These are phyloP conservation scores for Silene latifolia DNA, from an alignment of 148 eudicot genomes.

Conservation along the genomic window DNA sequence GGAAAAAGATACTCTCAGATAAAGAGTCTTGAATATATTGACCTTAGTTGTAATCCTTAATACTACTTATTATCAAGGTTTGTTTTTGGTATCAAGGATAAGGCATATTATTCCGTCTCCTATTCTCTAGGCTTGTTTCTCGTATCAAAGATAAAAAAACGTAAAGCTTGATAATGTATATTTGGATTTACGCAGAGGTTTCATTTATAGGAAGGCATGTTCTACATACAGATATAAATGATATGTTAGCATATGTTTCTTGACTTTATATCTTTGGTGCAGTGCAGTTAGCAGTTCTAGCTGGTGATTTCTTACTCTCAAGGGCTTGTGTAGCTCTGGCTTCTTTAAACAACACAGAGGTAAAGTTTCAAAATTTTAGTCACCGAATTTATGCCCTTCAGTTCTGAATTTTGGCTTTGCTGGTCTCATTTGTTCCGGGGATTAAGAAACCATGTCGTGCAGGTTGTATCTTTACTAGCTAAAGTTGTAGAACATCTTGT, in stretches of 20 bases:
- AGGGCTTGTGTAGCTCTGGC: conserved; percentile 95
- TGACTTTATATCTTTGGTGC: conserved; percentile 21
- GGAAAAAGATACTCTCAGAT: not conserved
- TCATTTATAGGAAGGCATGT: not conserved
- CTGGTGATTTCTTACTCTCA: conserved; percentile 87
- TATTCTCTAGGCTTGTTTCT: not conserved
- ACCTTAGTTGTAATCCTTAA: not conserved
- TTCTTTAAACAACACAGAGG: conserved; percentile 87
- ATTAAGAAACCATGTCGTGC: not conserved
- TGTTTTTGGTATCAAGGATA: not conserved
- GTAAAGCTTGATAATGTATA: not conserved
- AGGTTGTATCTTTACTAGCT: conserved; percentile 91
- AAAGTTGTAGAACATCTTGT: conserved; percentile 92
- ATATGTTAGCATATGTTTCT: conserved; percentile 7
- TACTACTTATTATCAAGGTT: not conserved
- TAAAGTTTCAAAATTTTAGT: conserved; percentile 15
- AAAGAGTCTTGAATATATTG: not conserved
- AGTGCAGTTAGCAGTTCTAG: conserved; percentile 76
- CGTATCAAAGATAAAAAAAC: not conserved
- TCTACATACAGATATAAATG: not conserved
- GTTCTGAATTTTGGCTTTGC: not conserved
- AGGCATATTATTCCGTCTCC: not conserved
- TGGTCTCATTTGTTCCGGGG: not conserved
- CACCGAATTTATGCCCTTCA: not conserved
- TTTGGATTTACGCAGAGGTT: not conserved